A percentile compares a stretch with the other conserved stretches of the same genome.
Conservation (phyloP, 2,329 filamentous ascomycete genomes). For the Alternaria hordeiaustralica region DNA sequence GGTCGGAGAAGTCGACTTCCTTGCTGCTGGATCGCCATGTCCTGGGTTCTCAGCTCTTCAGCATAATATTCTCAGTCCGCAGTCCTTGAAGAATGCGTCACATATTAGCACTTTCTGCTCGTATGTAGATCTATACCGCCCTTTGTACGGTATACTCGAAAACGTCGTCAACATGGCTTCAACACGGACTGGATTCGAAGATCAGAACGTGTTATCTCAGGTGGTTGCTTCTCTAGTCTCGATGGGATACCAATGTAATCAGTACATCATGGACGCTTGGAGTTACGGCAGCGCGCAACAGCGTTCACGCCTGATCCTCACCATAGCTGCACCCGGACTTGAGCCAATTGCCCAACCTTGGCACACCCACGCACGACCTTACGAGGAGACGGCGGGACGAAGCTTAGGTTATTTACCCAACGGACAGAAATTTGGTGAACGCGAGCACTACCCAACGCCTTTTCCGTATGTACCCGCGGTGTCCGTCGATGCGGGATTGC, state of each 20-base stretch:
- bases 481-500: slow-evolving; percentile 66
- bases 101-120: slow-evolving; percentile 79
- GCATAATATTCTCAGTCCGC: slow-evolving; percentile 58
- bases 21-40: slow-evolving; percentile 78
- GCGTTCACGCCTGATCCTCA: slow-evolving; percentile 72
- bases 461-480: slow-evolving; percentile 64
- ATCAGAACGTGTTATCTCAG: slow-evolving; percentile 74
- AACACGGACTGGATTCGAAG: slow-evolving; percentile 50
- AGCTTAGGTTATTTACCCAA: slow-evolving; percentile 59
- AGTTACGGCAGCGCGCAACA: slow-evolving; percentile 70
- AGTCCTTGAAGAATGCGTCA: slow-evolving; percentile 73
- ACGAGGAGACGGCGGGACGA: slow-evolving; percentile 28
- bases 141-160: slow-evolving; percentile 77
- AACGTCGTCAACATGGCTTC: slow-evolving; percentile 74
- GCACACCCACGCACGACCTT: slow-evolving; percentile 69
- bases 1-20: slow-evolving; percentile 70
- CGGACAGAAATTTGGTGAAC: slow-evolving; percentile 61
- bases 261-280: slow-evolving; percentile 73
- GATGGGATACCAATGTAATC: slow-evolving; percentile 76
- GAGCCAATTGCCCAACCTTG: slow-evolving; percentile 62
- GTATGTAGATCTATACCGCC: slow-evolving; percentile 75
- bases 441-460: slow-evolving; percentile 61
- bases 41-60: slow-evolving; percentile 76
- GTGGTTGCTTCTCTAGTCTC: slow-evolving; percentile 75
- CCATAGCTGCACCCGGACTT: slow-evolving; percentile 71